phyloP scores from a whole-genome alignment of 2,329 filamentous ascomycete species.

The Cryphonectria carpinicola region DNA sequence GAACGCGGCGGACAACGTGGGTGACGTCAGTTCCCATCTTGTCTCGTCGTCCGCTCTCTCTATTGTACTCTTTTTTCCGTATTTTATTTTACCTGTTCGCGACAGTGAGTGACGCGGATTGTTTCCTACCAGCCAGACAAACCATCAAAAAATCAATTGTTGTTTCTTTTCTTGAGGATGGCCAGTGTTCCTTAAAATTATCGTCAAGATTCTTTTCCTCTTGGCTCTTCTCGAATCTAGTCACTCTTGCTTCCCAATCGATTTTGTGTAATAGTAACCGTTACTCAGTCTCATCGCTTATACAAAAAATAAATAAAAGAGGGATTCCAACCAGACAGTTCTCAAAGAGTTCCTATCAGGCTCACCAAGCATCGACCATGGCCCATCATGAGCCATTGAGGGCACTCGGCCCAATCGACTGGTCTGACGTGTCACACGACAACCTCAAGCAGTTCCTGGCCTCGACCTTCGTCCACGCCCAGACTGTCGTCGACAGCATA shows the following conservation, averaged over 20 bases:
- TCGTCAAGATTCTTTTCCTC: background rate
- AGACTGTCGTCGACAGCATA: constrained; percentile 76
- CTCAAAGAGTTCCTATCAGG: background rate
- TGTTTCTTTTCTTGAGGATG: background rate
- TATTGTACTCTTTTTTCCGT: background rate
- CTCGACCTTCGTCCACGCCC: constrained; percentile 67
- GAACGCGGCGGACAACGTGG: background rate
- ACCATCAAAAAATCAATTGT: background rate
- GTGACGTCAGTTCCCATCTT: background rate
- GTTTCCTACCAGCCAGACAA: background rate
- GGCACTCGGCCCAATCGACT: constrained; percentile 59
- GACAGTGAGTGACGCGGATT: background rate
- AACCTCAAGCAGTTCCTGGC: constrained; percentile 58
- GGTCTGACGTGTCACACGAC: constrained; percentile 49
- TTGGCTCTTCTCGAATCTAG: background rate
- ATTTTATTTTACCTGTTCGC: background rate
- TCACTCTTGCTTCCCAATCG: background rate
- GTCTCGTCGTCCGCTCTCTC: background rate
- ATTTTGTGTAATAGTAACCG: background rate
- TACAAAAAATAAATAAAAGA: background rate
- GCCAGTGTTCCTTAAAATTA: background rate
- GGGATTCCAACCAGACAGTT: background rate
- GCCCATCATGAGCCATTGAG: constrained; percentile 63
- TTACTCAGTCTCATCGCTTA: background rate
- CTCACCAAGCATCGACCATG: constrained; percentile 45